Conservation (phyloP, 2,329 filamentous ascomycete genomes). For the Aspergillus sp. region DNA sequence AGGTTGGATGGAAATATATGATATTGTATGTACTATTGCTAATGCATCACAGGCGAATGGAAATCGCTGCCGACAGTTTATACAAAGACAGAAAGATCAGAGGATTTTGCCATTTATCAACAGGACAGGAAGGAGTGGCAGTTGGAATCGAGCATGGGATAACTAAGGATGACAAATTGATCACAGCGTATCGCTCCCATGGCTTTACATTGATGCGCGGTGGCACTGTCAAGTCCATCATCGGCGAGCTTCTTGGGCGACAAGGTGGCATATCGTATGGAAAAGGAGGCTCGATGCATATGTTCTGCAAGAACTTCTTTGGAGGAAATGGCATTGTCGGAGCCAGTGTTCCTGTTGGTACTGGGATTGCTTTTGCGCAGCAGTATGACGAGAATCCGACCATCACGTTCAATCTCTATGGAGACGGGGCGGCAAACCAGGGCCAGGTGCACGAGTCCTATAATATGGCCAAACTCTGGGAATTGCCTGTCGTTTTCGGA, state of each 20-base stretch:
- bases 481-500: conserved; percentile 83
- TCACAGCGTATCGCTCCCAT: conserved; percentile 96
- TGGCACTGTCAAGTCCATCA: conserved; percentile 76
- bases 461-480: conserved; percentile 99
- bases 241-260: conserved; percentile 86
- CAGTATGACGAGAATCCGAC: conserved; percentile 80
- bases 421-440: conserved; percentile 95
- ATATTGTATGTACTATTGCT: background rate
- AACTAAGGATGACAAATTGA: conserved; percentile 79
- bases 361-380: conserved; percentile 90
- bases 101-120: conserved; percentile 96
- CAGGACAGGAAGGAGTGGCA: conserved; percentile 91
- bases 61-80: conserved; percentile 90
- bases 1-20: conserved; percentile 50
- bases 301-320: conserved; percentile 95
- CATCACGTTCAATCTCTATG: conserved; percentile 79
- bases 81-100: conserved; percentile 99
- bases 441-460: conserved; percentile 97
- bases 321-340: conserved; percentile 97
- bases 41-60: conserved; percentile 67
- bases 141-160: conserved; percentile 93
- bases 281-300: conserved; percentile 98
- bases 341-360: conserved; percentile 90
- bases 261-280: conserved; percentile 92
- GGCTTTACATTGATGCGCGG: conserved; percentile 94